Evolutionary conservation across 202 grass and related monocot genomes (phyloP).

Genomic region (Dendrocalamus latiflorus): DNA sequence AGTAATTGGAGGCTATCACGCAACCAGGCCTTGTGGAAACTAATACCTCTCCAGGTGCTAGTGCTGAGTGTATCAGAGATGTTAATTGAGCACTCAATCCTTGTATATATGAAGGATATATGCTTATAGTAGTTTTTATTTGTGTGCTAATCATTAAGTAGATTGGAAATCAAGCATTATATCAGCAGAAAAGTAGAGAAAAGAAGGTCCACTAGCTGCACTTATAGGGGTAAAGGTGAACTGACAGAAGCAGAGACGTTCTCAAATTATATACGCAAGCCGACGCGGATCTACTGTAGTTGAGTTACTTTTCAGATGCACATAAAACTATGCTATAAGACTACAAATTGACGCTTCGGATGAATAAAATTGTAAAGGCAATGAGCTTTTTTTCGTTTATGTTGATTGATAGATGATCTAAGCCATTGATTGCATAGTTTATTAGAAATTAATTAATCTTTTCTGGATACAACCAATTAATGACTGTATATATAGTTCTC

Average conservation of each 20-base stretch:
- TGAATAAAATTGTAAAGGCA: background rate
- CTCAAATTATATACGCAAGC: background rate
- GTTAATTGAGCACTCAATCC: background rate
- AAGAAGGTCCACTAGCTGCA: conserved; percentile 25
- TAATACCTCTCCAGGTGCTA: background rate
- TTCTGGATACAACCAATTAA: background rate
- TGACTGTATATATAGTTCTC: background rate
- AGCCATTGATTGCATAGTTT: background rate
- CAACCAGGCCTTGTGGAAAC: background rate
- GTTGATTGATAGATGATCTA: background rate
- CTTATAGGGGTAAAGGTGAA: background rate
- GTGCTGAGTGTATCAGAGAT: background rate
- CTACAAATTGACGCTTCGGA: background rate
- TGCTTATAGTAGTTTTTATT: background rate
- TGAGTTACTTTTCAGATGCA: background rate
- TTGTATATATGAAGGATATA: background rate
- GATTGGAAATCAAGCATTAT: conserved; percentile 17
- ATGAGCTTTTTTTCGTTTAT: background rate
- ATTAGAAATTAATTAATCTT: background rate
- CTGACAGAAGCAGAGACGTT: background rate
- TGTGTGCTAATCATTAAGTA: background rate
- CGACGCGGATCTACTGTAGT: background rate
- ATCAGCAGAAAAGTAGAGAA: background rate
- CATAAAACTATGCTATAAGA: background rate
- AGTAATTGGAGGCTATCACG: background rate